phyloP scores from a whole-genome alignment of 1,284 basidiomycete genomes.

The Athelia sp. region DNA sequence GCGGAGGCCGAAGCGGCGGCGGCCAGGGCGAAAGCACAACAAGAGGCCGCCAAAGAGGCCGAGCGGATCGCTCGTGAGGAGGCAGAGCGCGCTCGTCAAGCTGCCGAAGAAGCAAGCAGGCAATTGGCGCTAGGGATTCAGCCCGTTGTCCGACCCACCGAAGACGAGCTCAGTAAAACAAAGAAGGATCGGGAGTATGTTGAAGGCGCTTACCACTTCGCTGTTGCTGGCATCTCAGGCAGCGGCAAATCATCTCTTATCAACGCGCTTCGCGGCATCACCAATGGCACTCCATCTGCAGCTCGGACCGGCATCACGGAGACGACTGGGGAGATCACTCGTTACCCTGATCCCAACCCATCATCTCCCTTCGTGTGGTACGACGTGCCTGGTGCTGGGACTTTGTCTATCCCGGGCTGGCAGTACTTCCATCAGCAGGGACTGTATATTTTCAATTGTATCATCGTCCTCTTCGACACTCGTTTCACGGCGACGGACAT shows the following conservation, averaged over 20 bases:
- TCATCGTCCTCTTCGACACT: no score
- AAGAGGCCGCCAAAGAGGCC: no score
- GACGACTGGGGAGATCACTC: no score
- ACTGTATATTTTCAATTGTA: conserved; percentile 29
- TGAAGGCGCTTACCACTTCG: conserved; percentile 24
- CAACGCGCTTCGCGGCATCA: conserved; percentile 26
- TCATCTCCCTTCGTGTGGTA: conserved; percentile 25
- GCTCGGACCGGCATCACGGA: conserved; percentile 25
- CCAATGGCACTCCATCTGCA: conserved; percentile 19
- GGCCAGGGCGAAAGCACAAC: no score
- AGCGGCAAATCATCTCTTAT: conserved; percentile 33
- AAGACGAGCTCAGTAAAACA: conserved; percentile 16
- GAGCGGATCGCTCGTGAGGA: no score
- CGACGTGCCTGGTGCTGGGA: conserved; percentile 31
- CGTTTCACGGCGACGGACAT: no score
- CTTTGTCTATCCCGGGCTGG: conserved; percentile 27
- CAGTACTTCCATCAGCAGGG: conserved; percentile 32
- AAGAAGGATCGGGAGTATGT: conserved; percentile 20
- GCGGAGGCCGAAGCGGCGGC: no score
- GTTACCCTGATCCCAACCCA: conserved; percentile 23
- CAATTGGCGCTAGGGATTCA: conserved; percentile 19
- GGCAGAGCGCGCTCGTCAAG: no score
- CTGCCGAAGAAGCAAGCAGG: no score
- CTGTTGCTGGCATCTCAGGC: conserved; percentile 27
- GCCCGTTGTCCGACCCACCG: conserved; percentile 23